phyloP scores from a whole-genome alignment of 1,139 yeast species.

The Blastobotrys apis region DNA sequence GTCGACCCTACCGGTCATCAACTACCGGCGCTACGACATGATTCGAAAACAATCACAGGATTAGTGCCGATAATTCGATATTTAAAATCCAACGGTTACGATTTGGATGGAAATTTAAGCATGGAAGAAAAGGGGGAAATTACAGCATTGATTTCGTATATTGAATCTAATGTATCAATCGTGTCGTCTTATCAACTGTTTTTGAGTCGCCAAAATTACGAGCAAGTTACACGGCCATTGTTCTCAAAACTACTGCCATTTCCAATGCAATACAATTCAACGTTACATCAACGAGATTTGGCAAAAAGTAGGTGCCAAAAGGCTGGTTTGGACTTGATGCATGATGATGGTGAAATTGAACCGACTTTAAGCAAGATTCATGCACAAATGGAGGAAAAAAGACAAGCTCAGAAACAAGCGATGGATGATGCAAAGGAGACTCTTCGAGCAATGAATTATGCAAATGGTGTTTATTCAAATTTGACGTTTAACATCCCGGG shows the following conservation, averaged over 20 bases:
- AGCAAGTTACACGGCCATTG: constrained; percentile 55
- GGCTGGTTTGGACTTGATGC: constrained; percentile 16
- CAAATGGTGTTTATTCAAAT: constrained; percentile 37
- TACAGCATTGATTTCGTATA: constrained; percentile 38
- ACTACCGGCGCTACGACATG: constrained; percentile 52
- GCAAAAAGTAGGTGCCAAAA: constrained; percentile 47
- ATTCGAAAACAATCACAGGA: constrained; percentile 34
- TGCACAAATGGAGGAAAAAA: constrained; percentile 43
- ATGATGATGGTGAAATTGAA: constrained; percentile 1
- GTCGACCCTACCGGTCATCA: constrained; percentile 41
- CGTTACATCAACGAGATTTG: constrained; percentile 47
- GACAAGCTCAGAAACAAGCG: constrained; percentile 42
- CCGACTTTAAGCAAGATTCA: constrained; percentile 16
- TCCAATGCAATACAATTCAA: constrained; percentile 83
- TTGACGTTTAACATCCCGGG: constrained; percentile 21
- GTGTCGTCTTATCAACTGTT: constrained; percentile 61
- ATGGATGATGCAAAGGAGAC: constrained; percentile 50
- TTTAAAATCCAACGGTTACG: constrained; percentile 26
- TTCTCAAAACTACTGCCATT: constrained; percentile 62
- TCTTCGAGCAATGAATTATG: constrained; percentile 46
- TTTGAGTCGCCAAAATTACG: constrained; percentile 60
- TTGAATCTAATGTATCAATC: constrained; percentile 42
- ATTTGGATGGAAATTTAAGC: constrained; percentile 23
- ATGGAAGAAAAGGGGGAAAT: constrained; percentile 23
- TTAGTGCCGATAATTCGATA: constrained; percentile 46